These are phyloP conservation scores for Starmerella potacharoeniae DNA, from an alignment of 805 yeast species.

Conservation along the genomic window DNA sequence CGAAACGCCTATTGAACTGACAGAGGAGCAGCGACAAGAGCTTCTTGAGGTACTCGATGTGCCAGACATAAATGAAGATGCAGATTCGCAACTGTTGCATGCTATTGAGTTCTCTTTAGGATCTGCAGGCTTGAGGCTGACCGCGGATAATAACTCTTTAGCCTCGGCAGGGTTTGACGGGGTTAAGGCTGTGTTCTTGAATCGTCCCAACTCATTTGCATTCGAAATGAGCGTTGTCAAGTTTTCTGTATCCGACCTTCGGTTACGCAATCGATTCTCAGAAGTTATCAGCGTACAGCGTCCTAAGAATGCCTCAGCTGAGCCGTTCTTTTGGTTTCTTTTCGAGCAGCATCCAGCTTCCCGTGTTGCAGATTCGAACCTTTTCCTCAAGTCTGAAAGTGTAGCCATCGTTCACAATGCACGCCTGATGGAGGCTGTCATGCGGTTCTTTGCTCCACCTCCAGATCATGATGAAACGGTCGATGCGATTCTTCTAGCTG, in stretches of 20 bases:
- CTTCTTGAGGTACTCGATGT: constrained; percentile 88
- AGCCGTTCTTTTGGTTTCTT: constrained; percentile 55
- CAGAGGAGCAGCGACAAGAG: constrained; percentile 82
- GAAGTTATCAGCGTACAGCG: constrained; percentile 15
- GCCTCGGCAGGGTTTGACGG: constrained; percentile 79
- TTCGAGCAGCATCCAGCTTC: constrained; percentile 84
- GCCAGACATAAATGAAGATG: constrained; percentile 41
- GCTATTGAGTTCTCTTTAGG: constrained; percentile 58
- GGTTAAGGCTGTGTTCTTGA: constrained; percentile 58
- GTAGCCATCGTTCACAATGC: constrained; percentile 86
- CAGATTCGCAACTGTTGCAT: constrained; percentile 39
- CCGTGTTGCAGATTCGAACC: constrained; percentile 66
- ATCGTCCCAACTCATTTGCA: constrained; percentile 67
- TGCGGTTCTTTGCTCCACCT: constrained; percentile 75
- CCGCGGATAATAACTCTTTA: constrained; percentile 34
- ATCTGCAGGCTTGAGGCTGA: constrained; percentile 65
- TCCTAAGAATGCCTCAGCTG: background rate
- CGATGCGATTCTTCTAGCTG: constrained; percentile 84
- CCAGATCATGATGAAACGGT: constrained; percentile 75
- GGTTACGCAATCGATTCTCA: constrained; percentile 65
- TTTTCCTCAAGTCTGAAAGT: constrained; percentile 64
- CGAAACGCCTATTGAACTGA: constrained; percentile 31
- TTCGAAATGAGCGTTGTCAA: constrained; percentile 67
- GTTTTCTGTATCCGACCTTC: constrained; percentile 78
- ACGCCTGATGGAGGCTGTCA: constrained; percentile 64